Percentiles rank a stretch among this genome's conserved stretches.
These are phyloP conservation scores for Amyloporia xantha DNA, from an alignment of 768 basidiomycete species.

Conservation along the genomic window DNA sequence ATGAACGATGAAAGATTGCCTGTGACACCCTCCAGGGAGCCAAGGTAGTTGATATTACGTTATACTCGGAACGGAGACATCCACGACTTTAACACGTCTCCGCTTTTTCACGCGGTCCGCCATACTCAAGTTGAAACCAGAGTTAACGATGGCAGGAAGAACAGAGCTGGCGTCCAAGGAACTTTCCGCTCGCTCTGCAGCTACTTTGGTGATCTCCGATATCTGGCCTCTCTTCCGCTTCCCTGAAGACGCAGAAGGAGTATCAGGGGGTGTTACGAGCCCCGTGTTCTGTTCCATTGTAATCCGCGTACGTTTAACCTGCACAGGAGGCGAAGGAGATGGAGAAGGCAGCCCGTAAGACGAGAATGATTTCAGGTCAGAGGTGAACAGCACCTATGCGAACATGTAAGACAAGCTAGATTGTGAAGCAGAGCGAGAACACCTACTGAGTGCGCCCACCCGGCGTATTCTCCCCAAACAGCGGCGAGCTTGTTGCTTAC, in stretches of 20 bases:
- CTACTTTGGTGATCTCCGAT: neutral
- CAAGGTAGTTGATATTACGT: no score
- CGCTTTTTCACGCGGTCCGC: slow-evolving; percentile 23
- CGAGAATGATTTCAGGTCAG: slow-evolving; percentile 32
- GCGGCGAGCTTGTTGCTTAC: slow-evolving; percentile 52
- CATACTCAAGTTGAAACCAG: slow-evolving; percentile 9
- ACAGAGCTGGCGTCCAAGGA: neutral
- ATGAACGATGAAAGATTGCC: no score
- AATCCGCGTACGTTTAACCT: neutral
- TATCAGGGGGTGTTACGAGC: slow-evolving; percentile 1
- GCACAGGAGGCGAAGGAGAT: slow-evolving; percentile 11
- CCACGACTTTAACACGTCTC: slow-evolving; percentile 7
- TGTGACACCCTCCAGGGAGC: no score
- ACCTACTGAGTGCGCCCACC: slow-evolving; percentile 84
- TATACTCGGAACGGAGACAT: no score
- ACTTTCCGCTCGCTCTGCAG: neutral
- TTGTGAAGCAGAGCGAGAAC: neutral
- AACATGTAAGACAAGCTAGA: neutral
- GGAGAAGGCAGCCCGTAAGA: slow-evolving; percentile 22
- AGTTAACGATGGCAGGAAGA: neutral
- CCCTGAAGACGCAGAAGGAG: neutral
- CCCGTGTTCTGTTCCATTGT: neutral
- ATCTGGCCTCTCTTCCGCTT: slow-evolving; percentile 5
- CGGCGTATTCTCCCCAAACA: slow-evolving; percentile 81
- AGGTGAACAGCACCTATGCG: slow-evolving; percentile 31